Conservation (phyloP, 2,329 filamentous ascomycete species). For the Drechmeria coniospora region DNA sequence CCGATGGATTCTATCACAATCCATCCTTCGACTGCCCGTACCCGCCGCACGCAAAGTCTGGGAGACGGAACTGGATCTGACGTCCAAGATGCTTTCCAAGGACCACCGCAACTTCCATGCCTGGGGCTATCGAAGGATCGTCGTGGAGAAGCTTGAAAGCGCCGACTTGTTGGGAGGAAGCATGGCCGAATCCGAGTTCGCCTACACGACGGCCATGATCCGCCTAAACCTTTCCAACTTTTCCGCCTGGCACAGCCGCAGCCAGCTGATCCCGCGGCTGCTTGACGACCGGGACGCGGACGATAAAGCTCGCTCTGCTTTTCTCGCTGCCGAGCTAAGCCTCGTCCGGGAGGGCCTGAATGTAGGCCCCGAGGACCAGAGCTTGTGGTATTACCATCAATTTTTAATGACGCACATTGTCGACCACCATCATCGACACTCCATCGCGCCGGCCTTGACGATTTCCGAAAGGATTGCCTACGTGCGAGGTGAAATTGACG, state of each 20-base stretch:
- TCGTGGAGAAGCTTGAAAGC: slow-evolving; percentile 63
- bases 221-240: slow-evolving; percentile 80
- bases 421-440: slow-evolving; percentile 27
- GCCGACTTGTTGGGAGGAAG: slow-evolving; percentile 33
- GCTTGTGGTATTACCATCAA: slow-evolving; percentile 93
- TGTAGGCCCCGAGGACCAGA: slow-evolving; percentile 86
- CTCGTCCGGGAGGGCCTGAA: slow-evolving; percentile 67
- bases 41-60: slow-evolving; percentile 50
- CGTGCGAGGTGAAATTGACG: slow-evolving; percentile 55
- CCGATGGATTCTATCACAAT: slow-evolving; percentile 65
- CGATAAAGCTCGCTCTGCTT: slow-evolving; percentile 38
- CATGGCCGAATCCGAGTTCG: slow-evolving; percentile 68
- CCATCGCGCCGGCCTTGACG: slow-evolving; percentile 50
- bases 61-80: slow-evolving; percentile 69
- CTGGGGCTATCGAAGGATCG: slow-evolving; percentile 76
- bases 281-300: slow-evolving; percentile 55
- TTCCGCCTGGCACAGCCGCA: slow-evolving; percentile 89
- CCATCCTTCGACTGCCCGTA: slow-evolving; percentile 45
- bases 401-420: slow-evolving; percentile 61
- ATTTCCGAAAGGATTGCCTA: slow-evolving; percentile 48
- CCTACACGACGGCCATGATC: slow-evolving; percentile 85
- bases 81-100: slow-evolving; percentile 72
- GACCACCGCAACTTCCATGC: slow-evolving; percentile 93
- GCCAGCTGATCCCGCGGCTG: slow-evolving; percentile 64
- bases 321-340: slow-evolving; percentile 44